phyloP scores from a whole-genome alignment of 2,329 filamentous ascomycete species.

The Coniella vitis region DNA sequence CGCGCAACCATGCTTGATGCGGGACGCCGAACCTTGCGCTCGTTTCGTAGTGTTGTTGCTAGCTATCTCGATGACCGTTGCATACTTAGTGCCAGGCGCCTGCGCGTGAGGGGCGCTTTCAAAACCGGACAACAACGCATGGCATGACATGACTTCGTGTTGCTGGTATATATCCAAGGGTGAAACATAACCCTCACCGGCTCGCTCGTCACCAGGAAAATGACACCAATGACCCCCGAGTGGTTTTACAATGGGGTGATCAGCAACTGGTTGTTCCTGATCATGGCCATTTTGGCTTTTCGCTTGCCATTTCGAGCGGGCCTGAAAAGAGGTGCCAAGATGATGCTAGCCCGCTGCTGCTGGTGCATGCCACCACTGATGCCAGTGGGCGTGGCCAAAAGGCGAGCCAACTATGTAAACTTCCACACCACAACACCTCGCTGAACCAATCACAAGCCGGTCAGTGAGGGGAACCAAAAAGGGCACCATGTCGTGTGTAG shows the following conservation, averaged over 20 bases:
- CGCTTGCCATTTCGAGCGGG: too few relatives aligned
- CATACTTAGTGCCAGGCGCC: too few relatives aligned
- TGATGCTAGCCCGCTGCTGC: neutral
- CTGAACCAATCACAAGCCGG: neutral
- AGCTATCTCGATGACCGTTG: too few relatives aligned
- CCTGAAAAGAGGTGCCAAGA: neutral
- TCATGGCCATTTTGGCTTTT: too few relatives aligned
- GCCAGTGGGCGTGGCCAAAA: neutral
- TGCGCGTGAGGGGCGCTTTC: neutral
- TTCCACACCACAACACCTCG: neutral
- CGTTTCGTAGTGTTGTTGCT: too few relatives aligned
- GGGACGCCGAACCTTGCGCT: neutral
- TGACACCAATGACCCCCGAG: neutral
- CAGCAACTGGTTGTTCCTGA: too few relatives aligned
- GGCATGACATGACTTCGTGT: too few relatives aligned
- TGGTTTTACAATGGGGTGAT: too few relatives aligned
- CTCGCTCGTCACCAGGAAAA: neutral
- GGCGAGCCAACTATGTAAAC: neutral
- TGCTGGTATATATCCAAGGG: neutral
- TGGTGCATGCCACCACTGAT: neutral
- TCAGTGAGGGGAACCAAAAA: conserved; percentile 2
- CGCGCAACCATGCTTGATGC: too few relatives aligned
- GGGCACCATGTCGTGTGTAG: conserved; percentile 1
- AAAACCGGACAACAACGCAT: neutral
- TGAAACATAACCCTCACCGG: conserved; percentile 12